Conservation (phyloP, 495 filamentous ascomycete species). For the Neurospora tetraspora region DNA sequence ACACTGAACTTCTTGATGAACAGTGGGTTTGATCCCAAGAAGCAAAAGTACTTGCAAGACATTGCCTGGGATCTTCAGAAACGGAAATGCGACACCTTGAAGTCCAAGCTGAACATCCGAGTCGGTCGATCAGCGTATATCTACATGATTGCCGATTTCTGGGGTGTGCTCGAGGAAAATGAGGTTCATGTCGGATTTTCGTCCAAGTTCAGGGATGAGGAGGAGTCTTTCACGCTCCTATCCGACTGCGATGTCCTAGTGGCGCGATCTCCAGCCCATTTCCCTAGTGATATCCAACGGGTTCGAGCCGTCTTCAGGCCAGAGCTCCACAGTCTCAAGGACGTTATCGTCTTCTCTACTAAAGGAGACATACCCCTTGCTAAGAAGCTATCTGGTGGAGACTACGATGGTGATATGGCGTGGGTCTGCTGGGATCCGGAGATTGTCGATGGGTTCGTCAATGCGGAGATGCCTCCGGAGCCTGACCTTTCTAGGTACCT, state of each 20-base stretch:
- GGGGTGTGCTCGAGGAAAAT: constrained; percentile 54
- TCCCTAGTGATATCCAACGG: constrained; percentile 76
- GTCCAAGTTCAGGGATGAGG: constrained; percentile 44
- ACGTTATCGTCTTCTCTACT: constrained; percentile 78
- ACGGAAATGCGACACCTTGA: constrained; percentile 44
- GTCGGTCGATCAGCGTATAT: constrained; percentile 67
- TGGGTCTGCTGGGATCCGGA: constrained; percentile 85
- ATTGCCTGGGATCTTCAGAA: constrained; percentile 44
- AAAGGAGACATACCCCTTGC: constrained; percentile 63
- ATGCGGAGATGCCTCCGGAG: constrained; percentile 48
- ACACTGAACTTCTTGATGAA: constrained; percentile 46
- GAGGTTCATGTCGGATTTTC: constrained; percentile 81
- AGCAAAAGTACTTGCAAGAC: constrained; percentile 48
- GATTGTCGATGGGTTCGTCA: constrained; percentile 66
- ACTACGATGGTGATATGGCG: constrained; percentile 87
- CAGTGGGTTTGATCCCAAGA: constrained; percentile 54
- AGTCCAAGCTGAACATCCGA: constrained; percentile 56
- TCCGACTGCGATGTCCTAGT: constrained; percentile 71
- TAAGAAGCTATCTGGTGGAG: constrained; percentile 77
- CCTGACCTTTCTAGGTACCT: constrained; percentile 46
- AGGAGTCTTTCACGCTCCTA: constrained; percentile 46
- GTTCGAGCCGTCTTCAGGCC: constrained; percentile 46
- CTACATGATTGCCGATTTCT: constrained; percentile 75
- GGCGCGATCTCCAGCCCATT: constrained; percentile 71
- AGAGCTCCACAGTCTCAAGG: constrained; percentile 65